Evolutionary conservation across 257 asterid genomes (phyloP), one percentile per base, ranked within the genome.

Genomic region (Leptodermis oblonga): DNA sequence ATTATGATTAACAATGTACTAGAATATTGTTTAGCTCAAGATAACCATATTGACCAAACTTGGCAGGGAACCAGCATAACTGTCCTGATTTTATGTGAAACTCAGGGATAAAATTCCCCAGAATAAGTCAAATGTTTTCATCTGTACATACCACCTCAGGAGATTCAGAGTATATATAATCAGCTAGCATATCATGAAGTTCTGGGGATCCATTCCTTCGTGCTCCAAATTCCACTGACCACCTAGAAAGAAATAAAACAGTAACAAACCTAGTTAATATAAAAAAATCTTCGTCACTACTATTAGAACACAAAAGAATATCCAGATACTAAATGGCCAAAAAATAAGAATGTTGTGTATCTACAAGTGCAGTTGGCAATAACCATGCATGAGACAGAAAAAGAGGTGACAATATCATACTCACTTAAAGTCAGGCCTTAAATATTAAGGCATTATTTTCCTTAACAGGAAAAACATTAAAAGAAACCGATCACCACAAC

Each of bases 151-250:
- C 99, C 97, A 84, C 79, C 74, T 93, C 99, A 77, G 99, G 95
- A 49, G 95, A 93, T 78, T 90, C 97, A 31, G 96, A 79, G 70
- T 83, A 93, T 68, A 88, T 71, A 81, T 90, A 93, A 39, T 90
- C 97, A 63, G 96, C 99, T 63, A 90, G 80, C 97, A 93, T 90
- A 74, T 90, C 99, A 68, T 93, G 97, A 34, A 93, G 79, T 78
- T 93, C 97, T 36, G 95, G 95, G 78, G 97, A 88, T 75, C 97
- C 99, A 63, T 67, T 74, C 83, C 71, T 87, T 60, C 75, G 86
- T 41, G 85, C 84, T 78, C 97, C 97, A 81, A 77, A 83, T 85
- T 93, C 99, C 70, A 78, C 70, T 48, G 99, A 93, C 99, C 99
- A 93, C 88, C 99, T 93, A 73, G 59, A 30, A 74, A 59, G 74